phyloP scores from a whole-genome alignment of 805 yeast genomes.

The Blastobotrys attinorum region DNA sequence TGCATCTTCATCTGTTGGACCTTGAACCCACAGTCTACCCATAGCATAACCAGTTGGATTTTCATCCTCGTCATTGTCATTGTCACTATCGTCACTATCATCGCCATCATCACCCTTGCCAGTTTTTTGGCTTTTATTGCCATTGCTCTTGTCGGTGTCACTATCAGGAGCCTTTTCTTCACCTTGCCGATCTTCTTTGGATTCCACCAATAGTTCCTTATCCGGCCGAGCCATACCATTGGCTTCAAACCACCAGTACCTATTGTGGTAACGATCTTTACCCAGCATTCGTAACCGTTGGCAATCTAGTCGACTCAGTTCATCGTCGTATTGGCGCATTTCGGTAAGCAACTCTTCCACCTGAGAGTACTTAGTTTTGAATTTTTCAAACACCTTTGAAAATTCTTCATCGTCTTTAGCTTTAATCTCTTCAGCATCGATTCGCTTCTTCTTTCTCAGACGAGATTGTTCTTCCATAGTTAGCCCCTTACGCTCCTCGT shows the following conservation, averaged over 20 bases:
- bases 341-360: slow-evolving; percentile 42
- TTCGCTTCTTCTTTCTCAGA: not conserved
- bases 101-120: slow-evolving; percentile 22
- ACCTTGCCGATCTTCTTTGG: slow-evolving; percentile 6
- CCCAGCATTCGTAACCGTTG: slow-evolving; percentile 76
- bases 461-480: not conserved
- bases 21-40: slow-evolving; percentile 89
- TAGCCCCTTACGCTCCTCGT: slow-evolving; percentile 15
- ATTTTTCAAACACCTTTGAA: slow-evolving; percentile 12
- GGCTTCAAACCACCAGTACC: slow-evolving; percentile 93
- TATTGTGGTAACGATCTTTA: slow-evolving; percentile 70
- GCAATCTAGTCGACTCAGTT: slow-evolving; percentile 47
- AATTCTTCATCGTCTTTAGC: slow-evolving; percentile 26
- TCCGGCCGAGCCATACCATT: slow-evolving; percentile 47
- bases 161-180: slow-evolving; percentile 4
- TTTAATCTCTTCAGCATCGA: slow-evolving; percentile 14
- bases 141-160: not conserved
- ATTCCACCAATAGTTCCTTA: slow-evolving; percentile 8
- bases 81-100: slow-evolving; percentile 35
- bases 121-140: not conserved
- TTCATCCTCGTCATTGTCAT: slow-evolving; percentile 33
- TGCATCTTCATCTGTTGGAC: slow-evolving; percentile 55
- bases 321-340: slow-evolving; percentile 49
- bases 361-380: slow-evolving; percentile 1
- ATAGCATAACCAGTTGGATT: slow-evolving; percentile 41